Evolutionary conservation across 1,284 basidiomycete genomes (phyloP), one percentile per base, ranked within the genome.

Genomic region (Phenoliferia sp.): DNA sequence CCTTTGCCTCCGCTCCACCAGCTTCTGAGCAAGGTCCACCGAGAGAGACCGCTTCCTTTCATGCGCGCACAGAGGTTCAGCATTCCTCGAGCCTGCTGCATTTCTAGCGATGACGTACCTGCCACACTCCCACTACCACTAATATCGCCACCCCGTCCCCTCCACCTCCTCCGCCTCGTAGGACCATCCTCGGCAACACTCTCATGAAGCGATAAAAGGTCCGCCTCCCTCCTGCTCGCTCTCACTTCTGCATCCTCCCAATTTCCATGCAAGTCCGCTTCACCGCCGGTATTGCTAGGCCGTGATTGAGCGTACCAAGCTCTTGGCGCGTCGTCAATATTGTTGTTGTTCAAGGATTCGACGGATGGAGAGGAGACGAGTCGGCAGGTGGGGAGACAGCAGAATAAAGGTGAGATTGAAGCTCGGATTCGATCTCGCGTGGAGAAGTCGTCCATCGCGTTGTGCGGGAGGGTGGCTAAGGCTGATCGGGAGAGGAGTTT

Each of bases 361-460:
- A 54, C 39, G 22, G 68, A 67, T 1, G 68, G 60, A 5, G 65
- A 57, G 2, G 63, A 44, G 6, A 28, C 33, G 34, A 69, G 63
- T 17, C 63, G 55, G 28, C 62, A 44, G 32, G 34, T 19, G 3
- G 52, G 57, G 4, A 62, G 32, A 48, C 70, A 72, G 68, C 64
- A 72, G 28, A 54, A 62, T 31, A 72, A 59, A 0, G 68, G 70
- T 1, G 59, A 26, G 5, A 63, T 55, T 3, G 68, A 17, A 10
- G 70, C 68, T 22, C 66, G 57, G 19, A 72, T 35, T 12, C 63
- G 57, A 59, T 72, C 70, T 17, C 57, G 15, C 0, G 32, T 57
- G 17, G 70, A 65, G 52, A 72, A 72, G 61, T 52, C 66, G 59
- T 69, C 70, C 70, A 72, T 72, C 26, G 29, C 5, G 48, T n/a